Percentiles rank a stretch among this genome's conserved stretches.
Conservation (phyloP, 2,329 filamentous ascomycete species). For the Alternaria rosae region DNA sequence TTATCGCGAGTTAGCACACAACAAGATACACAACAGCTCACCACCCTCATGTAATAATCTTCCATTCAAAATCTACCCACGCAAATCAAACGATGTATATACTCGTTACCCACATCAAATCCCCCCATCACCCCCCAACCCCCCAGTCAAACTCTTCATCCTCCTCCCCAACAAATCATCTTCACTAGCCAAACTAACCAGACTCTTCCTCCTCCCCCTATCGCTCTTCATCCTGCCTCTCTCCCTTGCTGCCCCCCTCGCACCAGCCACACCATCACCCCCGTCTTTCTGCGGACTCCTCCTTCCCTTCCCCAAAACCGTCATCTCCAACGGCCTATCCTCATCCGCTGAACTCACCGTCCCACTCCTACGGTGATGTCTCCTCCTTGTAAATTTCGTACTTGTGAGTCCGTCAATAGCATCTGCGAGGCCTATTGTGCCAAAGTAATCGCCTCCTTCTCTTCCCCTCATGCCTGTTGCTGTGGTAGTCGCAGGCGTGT, state of each 20-base stretch:
- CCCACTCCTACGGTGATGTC: slow-evolving; percentile 57
- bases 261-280: neutral
- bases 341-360: slow-evolving; percentile 74
- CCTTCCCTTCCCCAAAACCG: slow-evolving; percentile 44
- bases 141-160: slow-evolving; percentile 57
- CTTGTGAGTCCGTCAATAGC: slow-evolving; percentile 65
- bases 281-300: slow-evolving; percentile 28
- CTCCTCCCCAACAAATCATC: slow-evolving; percentile 58
- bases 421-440: slow-evolving; percentile 77
- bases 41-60: too few relatives aligned
- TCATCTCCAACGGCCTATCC: slow-evolving; percentile 83
- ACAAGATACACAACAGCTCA: too few relatives aligned
- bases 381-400: slow-evolving; percentile 37
- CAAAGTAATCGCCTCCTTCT: slow-evolving; percentile 74
- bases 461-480: too few relatives aligned
- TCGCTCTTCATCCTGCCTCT: slow-evolving; percentile 39
- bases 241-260: slow-evolving; percentile 9
- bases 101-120: slow-evolving; percentile 3
- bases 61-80: too few relatives aligned
- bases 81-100: too few relatives aligned
- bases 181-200: slow-evolving; percentile 56
- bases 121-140: slow-evolving; percentile 43
- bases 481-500: slow-evolving; percentile 17
- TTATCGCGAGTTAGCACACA: too few relatives aligned
- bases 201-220: slow-evolving; percentile 48